Evolutionary conservation across 2,329 filamentous ascomycete species (phyloP), one percentile per base, ranked within the genome.

Genomic region (Mariannaea elegans): DNA sequence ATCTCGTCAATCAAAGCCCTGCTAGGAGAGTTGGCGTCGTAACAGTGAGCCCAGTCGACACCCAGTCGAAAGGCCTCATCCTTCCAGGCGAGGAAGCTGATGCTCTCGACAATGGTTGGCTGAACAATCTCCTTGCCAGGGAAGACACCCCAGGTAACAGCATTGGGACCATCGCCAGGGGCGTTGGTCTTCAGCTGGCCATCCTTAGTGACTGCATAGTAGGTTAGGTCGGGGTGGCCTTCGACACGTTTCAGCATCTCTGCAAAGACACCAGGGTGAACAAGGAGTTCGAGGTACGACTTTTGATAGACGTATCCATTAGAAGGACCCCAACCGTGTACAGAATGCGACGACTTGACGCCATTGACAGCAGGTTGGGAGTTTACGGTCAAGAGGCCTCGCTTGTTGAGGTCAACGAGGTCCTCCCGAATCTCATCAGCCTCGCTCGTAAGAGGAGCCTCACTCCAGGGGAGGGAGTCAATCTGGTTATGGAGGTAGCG

Each of bases 61-160:
- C 95, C 95, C 9, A 99, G 85, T 62, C 92, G 88, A 82, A 93
- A 99, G 14, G 97, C 96, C 78, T 99, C 95, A 69, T 99, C 95
- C 79, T 97, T 97, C 95, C 95, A 99, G 2, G 95, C 95, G 53
- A 99, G 82, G 85, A 99, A 99, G 75, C 92, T 97, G 75, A 99
- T 90, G 16, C 92, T 96, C 80, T 99, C 95, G 51, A 99, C 95
- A 71, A 99, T 97, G n/a, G 95, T 99, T 13, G 95, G 95, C 77
- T 99, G 95, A n/a, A 99, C 94, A 73, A 99, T 97, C 78, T 99
- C 95, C 76, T 98, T 97, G 59, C 95, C 95, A 0, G 95, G 94
- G 81, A 98, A 99, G 31, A 99, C 96, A 77, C 95, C 95, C 95
- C 95, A 99, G 2, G 95, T 99, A 48, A 99, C 92, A n/a, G 95